Conservation (phyloP, 148 eudicot species). For the Chenopodium suecicum region DNA sequence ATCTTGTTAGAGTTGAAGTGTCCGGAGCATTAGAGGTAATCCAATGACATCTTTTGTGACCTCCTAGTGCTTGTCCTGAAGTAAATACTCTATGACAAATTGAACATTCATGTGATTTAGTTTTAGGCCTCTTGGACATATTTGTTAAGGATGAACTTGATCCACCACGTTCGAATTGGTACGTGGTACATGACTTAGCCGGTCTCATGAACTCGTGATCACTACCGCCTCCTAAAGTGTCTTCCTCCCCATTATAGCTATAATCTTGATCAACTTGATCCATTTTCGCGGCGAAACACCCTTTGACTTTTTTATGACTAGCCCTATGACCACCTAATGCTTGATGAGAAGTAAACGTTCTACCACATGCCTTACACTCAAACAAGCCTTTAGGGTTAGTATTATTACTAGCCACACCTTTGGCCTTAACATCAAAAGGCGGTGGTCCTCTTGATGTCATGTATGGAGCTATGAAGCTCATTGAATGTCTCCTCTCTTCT, state of each 20-base stretch:
- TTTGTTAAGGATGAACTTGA: slow-evolving; percentile 20
- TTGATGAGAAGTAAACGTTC: slow-evolving; percentile 65
- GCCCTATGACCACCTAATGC: slow-evolving; percentile 80
- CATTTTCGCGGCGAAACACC: slow-evolving; percentile 51
- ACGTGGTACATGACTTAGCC: slow-evolving; percentile 34
- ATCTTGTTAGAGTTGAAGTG: slow-evolving; percentile 43
- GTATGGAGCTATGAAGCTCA: slow-evolving; percentile 13
- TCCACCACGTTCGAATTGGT: slow-evolving; percentile 38
- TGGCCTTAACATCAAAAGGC: slow-evolving; percentile 23
- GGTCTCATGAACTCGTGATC: slow-evolving; percentile 39
- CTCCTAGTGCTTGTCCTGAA: slow-evolving; percentile 90
- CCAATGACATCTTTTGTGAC: slow-evolving; percentile 97
- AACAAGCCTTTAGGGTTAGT: slow-evolving; percentile 39
- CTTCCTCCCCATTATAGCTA: slow-evolving; percentile 17
- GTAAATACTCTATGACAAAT: slow-evolving; percentile 74
- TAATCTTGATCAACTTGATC: slow-evolving; percentile 18
- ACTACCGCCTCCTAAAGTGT: slow-evolving; percentile 22
- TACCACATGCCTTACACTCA: slow-evolving; percentile 68
- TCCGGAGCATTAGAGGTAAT: slow-evolving; percentile 65
- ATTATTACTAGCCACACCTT: slow-evolving; percentile 30
- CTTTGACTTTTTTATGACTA: slow-evolving; percentile 68
- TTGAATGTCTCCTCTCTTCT: slow-evolving; percentile 21
- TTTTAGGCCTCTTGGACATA: slow-evolving; percentile 40
- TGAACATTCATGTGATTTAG: slow-evolving; percentile 81
- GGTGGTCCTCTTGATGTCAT: slow-evolving; percentile 6